A percentile compares a stretch with the other conserved stretches of the same genome.
These are phyloP conservation scores for Chlorella vulgaris DNA, from an alignment of 139 green algal genomes.

Conservation along the genomic window DNA sequence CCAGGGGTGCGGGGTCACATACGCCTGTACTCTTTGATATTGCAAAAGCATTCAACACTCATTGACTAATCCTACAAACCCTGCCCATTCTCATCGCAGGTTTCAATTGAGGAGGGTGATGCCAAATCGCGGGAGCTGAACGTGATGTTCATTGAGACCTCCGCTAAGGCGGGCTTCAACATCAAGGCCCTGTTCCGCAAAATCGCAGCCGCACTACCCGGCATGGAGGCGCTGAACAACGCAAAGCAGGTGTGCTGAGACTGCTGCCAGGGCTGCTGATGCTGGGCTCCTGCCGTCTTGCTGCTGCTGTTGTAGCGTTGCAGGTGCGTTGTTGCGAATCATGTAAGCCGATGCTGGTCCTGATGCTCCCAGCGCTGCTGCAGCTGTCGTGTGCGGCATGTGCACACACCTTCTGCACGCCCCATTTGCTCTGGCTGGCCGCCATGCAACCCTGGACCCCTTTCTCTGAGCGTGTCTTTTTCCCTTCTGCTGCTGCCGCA, in stretches of 20 bases:
- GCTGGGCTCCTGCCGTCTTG: background rate
- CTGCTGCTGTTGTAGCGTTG: background rate
- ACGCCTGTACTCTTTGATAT: too few relatives aligned
- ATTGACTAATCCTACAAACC: too few relatives aligned
- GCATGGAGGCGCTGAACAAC: slow-evolving; percentile 84
- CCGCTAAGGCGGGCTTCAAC: slow-evolving; percentile 98
- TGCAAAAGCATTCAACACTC: too few relatives aligned
- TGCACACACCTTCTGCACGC: too few relatives aligned
- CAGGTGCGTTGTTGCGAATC: too few relatives aligned
- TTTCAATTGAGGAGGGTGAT: slow-evolving; percentile 96
- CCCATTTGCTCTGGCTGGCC: background rate
- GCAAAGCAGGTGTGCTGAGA: slow-evolving; percentile 53
- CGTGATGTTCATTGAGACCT: slow-evolving; percentile 99
- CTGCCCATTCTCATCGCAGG: too few relatives aligned
- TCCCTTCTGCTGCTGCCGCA: background rate
- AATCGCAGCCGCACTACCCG: slow-evolving; percentile 95
- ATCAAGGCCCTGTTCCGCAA: slow-evolving; percentile 99
- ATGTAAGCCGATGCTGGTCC: too few relatives aligned
- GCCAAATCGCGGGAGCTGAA: slow-evolving; percentile 88
- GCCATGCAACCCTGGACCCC: background rate
- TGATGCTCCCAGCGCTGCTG: too few relatives aligned
- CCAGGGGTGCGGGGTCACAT: too few relatives aligned
- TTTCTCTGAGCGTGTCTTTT: background rate
- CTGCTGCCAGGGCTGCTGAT: background rate
- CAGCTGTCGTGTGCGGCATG: too few relatives aligned